phyloP scores from a whole-genome alignment of 441 rosid genomes.

The Corymbia calophylla region DNA sequence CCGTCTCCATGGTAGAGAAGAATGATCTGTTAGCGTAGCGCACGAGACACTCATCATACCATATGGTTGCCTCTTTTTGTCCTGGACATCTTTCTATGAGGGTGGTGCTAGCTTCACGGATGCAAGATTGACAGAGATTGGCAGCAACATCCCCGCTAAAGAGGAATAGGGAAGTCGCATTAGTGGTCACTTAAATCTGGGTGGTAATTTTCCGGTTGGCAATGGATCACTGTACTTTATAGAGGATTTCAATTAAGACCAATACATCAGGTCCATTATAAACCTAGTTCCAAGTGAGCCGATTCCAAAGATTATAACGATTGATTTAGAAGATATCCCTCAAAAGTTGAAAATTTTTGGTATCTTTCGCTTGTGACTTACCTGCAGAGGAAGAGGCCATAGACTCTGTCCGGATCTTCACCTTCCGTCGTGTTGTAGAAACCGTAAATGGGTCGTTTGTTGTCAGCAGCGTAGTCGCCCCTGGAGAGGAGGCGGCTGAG shows the following conservation, averaged over 20 bases:
- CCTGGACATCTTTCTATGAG: too few species aligned
- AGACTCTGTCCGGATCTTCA: neutral
- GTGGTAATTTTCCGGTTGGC: too few species aligned
- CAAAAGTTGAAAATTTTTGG: neutral
- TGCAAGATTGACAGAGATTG: too few species aligned
- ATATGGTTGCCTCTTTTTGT: too few species aligned
- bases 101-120: too few species aligned
- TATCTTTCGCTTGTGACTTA: neutral
- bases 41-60: too few species aligned
- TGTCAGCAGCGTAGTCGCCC: neutral
- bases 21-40: too few species aligned
- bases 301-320: neutral
- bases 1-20: too few species aligned
- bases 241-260: neutral
- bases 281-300: neutral
- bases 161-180: too few species aligned
- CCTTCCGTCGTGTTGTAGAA: neutral
- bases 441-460: neutral
- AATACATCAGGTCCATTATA: neutral
- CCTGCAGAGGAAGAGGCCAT: neutral
- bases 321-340: neutral
- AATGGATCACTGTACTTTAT: too few species aligned
- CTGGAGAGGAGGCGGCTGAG: neutral
- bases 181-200: too few species aligned
- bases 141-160: too few species aligned